Evolutionary conservation across 1,139 yeast genomes (phyloP), one percentile per base, ranked within the genome.

Genomic region (Hansenula sp.): DNA sequence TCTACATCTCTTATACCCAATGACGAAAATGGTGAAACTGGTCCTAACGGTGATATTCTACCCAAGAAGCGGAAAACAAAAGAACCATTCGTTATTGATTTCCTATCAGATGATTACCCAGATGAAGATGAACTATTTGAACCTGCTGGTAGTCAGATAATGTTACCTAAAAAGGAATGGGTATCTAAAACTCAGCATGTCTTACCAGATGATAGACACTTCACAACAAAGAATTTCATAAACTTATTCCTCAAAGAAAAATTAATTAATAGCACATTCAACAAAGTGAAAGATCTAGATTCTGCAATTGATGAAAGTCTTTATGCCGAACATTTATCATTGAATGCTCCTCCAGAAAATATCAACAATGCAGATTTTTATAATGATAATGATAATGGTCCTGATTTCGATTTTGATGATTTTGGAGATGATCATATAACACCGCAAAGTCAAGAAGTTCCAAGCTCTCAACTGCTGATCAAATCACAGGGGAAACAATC

Each of bases 131-230:
- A 60, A 1, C 52, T 51, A 2, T 57, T 88, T 19, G 82, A 83
- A 55, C 71, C 71, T 27, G 65, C 71, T 51, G 65, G 74, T 46
- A 56, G 60, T 10, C 53, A 65, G 3, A 55, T 57, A 13, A 61
- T 69, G 14, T 50, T 77, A 36, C 72, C 82, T 2, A 66, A 66
- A 39, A 57, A 65, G 17, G 70, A 69, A 36, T 64, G 73, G 56
- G 58, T 54, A 11, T 59, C 71, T 2, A 68, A 65, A 2, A 59
- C 65, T 5, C 64, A 66, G 32, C 69, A 79, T 46, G 64, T 77
- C 21, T 61, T 90, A 14, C 96, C 96, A 0, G 84, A 75, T 50
- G 96, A 88, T 59, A 75, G 75, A 44, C 82, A 79, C 48, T 88
- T 84, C 61, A 75, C 82, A 19, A 82, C 96, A 0, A 75, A 77